Conservation (phyloP, 441 rosid genomes). For the Erysimum cheiri region DNA sequence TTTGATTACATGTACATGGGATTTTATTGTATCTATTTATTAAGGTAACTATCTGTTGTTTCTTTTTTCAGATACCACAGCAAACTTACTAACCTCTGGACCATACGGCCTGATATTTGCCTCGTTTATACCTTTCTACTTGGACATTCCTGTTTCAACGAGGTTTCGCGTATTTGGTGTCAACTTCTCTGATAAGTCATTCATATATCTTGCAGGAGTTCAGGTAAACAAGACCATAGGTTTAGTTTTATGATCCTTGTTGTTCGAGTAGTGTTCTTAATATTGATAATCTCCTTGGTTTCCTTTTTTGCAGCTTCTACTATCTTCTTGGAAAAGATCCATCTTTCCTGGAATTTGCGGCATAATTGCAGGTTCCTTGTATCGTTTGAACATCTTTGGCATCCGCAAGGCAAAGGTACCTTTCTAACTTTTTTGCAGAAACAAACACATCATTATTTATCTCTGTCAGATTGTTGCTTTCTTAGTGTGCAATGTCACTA, state of each 20-base stretch:
- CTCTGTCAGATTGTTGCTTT: background rate
- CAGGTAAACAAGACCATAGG: conserved; percentile 60
- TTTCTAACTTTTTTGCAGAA: conserved; percentile 27
- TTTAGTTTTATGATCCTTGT: conserved; percentile 13
- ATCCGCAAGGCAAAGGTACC: conserved; percentile 85
- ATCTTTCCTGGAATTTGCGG: conserved; percentile 88
- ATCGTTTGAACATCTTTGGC: conserved; percentile 77
- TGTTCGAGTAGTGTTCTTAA: background rate
- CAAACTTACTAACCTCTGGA: conserved; percentile 72
- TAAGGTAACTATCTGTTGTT: conserved; percentile 3
- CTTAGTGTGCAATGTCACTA: conserved; percentile 12
- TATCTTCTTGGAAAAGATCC: conserved; percentile 91
- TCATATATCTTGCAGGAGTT: conserved; percentile 93
- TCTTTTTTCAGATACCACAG: conserved; percentile 62
- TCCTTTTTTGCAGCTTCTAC: conserved; percentile 75
- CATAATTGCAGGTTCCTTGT: conserved; percentile 86
- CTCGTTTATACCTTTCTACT: conserved; percentile 85
- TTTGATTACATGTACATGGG: background rate
- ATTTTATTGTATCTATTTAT: conserved; percentile 3
- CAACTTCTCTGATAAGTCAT: conserved; percentile 87
- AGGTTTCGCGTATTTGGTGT: conserved; percentile 69
- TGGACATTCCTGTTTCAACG: conserved; percentile 93
- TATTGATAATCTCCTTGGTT: conserved; percentile 28
- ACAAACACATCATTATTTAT: conserved; percentile 10
- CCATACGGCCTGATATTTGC: conserved; percentile 96